Evolutionary conservation across 1,284 basidiomycete genomes (phyloP).

Genomic region (Rhodotorula mucilaginosa): DNA sequence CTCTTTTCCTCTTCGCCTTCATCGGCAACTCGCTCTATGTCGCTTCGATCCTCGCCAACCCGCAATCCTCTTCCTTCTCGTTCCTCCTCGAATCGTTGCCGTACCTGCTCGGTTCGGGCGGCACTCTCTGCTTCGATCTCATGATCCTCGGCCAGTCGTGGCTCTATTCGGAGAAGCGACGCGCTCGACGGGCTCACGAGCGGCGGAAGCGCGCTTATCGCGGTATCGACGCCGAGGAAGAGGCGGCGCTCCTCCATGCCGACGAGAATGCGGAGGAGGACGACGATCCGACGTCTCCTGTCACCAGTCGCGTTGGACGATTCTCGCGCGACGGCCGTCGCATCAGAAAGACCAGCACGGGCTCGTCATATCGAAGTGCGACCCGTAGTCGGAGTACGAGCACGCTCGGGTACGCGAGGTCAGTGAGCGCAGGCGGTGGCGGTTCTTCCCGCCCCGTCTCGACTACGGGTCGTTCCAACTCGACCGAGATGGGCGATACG

Average conservation of each 20-base stretch:
- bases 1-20: constrained; percentile 86
- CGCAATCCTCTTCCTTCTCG: constrained; percentile 12
- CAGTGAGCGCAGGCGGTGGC: constrained; percentile 2
- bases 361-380: not conserved
- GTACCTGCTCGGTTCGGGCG: constrained; percentile 39
- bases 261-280: constrained; percentile 5
- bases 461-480: not conserved
- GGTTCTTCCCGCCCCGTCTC: not conserved
- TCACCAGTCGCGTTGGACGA: not conserved
- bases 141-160: constrained; percentile 70
- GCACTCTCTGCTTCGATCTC: constrained; percentile 64
- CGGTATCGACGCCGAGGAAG: constrained; percentile 19
- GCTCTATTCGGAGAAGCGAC: constrained; percentile 51
- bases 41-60: constrained; percentile 70
- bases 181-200: constrained; percentile 6
- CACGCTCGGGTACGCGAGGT: constrained; percentile 9
- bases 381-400: constrained; percentile 3
- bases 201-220: not conserved
- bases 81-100: constrained; percentile 37
- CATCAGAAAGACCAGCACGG: constrained; percentile 3
- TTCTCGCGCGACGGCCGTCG: not conserved
- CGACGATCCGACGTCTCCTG: not conserved
- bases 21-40: constrained; percentile 80
- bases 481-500: constrained; percentile 11
- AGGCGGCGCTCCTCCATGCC: constrained; percentile 12